These are phyloP conservation scores for Candida hungchunana DNA, from an alignment of 805 yeast species.

Conservation along the genomic window DNA sequence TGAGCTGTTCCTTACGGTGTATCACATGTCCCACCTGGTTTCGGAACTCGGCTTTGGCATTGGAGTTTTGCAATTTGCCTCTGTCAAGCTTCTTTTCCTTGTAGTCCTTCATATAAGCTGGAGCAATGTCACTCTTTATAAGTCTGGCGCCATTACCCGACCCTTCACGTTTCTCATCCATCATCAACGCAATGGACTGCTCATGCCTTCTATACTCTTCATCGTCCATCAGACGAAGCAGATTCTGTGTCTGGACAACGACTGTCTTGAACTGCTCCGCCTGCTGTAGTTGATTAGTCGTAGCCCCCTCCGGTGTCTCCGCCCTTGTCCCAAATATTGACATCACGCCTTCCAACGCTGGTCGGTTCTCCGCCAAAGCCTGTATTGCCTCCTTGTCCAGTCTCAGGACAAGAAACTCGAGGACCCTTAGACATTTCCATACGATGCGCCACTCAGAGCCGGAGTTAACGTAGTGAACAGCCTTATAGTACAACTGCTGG, in stretches of 20 bases:
- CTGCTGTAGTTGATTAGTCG: conserved; percentile 7
- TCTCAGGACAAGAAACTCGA: conserved; percentile 30
- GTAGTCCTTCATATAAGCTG: conserved; percentile 8
- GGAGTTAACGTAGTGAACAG: conserved; percentile 33
- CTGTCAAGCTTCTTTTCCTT: conserved; percentile 14
- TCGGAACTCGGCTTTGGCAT: conserved; percentile 13
- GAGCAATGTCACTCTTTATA: conserved; percentile 6
- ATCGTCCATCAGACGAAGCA: conserved; percentile 9
- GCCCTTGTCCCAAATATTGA: conserved; percentile 2
- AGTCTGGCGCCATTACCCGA: conserved; percentile 7
- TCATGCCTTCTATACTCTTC: conserved; percentile 5
- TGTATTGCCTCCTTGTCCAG: conserved; percentile 8
- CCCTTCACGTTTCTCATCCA: conserved; percentile 4
- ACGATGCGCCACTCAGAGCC: conserved; percentile 40
- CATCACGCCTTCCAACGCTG: conserved; percentile 1
- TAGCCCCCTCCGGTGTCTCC: neutral
- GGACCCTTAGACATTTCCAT: conserved; percentile 32
- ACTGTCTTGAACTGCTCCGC: conserved; percentile 13
- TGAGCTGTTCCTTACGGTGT: conserved; percentile 5
- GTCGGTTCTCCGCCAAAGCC: conserved; percentile 1
- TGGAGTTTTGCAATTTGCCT: conserved; percentile 15
- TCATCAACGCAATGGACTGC: conserved; percentile 7
- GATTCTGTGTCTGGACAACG: conserved; percentile 1
- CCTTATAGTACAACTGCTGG: conserved; percentile 4
- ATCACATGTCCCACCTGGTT: conserved; percentile 11